Evolutionary conservation across 345 rosid species (phyloP).

Genomic region (Brassica nigra): DNA sequence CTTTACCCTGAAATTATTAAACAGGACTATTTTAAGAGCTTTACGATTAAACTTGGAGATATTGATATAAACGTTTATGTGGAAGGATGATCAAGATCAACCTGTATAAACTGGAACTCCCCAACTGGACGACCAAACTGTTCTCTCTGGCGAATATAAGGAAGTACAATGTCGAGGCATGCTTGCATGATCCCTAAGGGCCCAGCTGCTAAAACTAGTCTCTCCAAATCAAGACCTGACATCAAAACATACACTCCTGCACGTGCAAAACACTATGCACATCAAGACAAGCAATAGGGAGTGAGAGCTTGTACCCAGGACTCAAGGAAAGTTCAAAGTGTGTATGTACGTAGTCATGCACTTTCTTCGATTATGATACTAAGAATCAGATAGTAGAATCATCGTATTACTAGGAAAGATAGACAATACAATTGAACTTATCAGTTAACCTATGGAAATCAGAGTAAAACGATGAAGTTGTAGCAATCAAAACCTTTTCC

Average conservation of each 20-base stretch:
- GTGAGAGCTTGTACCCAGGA: not conserved
- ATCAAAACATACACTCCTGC: constrained; percentile 93
- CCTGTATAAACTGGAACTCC: constrained; percentile 95
- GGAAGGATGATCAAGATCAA: constrained; percentile 32
- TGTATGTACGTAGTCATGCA: not conserved
- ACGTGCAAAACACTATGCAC: constrained; percentile 7
- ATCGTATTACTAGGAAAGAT: not conserved
- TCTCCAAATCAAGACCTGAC: constrained; percentile 95
- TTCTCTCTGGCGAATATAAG: constrained; percentile 75
- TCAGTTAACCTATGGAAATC: not conserved
- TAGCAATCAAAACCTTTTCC: constrained; percentile 75
- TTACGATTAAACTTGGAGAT: not conserved
- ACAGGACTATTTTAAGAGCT: not conserved
- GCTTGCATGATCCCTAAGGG: constrained; percentile 98
- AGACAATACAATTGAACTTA: not conserved
- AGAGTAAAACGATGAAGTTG: constrained; percentile 23
- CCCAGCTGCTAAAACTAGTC: constrained; percentile 91
- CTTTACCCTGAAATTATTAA: constrained; percentile 66
- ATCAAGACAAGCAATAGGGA: constrained; percentile 14
- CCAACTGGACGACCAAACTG: constrained; percentile 94
- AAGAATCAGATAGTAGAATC: not conserved
- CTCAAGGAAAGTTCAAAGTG: not conserved
- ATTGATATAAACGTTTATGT: not conserved
- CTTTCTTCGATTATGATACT: not conserved
- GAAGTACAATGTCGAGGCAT: constrained; percentile 90